These are phyloP conservation scores for Paecilomyces variotii DNA, from an alignment of 2,329 filamentous ascomycete genomes.

Conservation along the genomic window DNA sequence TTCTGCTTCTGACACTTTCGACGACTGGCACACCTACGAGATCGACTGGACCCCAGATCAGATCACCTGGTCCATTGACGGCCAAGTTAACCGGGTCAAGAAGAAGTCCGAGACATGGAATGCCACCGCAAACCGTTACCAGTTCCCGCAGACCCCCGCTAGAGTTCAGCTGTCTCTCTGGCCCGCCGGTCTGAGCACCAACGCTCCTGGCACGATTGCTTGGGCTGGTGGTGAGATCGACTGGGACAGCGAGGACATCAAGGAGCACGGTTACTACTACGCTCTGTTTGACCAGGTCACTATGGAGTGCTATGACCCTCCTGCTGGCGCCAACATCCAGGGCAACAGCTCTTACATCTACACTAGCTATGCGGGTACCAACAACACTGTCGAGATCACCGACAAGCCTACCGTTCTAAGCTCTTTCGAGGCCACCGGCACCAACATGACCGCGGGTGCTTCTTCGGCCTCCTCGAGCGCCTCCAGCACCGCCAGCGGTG, in stretches of 20 bases:
- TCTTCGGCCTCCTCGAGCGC: conserved; percentile 2
- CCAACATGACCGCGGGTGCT: conserved; percentile 54
- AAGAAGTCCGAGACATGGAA: conserved; percentile 81
- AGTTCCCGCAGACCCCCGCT: conserved; percentile 84
- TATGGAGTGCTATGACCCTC: conserved; percentile 84
- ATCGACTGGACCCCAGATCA: conserved; percentile 85
- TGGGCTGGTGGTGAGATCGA: conserved; percentile 90
- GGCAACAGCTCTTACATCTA: conserved; percentile 67
- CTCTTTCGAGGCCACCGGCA: conserved; percentile 72
- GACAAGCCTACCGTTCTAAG: conserved; percentile 67
- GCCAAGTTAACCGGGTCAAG: conserved; percentile 64
- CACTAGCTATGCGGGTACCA: conserved; percentile 56
- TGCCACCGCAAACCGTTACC: conserved; percentile 67
- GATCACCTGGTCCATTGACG: conserved; percentile 83
- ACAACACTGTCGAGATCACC: conserved; percentile 69
- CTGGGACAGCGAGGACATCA: conserved; percentile 76
- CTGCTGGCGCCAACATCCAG: conserved; percentile 55
- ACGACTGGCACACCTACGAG: conserved; percentile 80
- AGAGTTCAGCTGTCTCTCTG: conserved; percentile 92
- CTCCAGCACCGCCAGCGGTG: conserved; percentile 3
- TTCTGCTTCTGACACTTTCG: conserved; percentile 59
- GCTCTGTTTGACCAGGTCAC: conserved; percentile 67
- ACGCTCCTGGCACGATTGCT: conserved; percentile 73
- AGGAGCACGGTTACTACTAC: conserved; percentile 81
- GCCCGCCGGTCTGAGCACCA: conserved; percentile 76